Conservation (phyloP, 2,329 filamentous ascomycete species). For the Colletotrichum coccodes region DNA sequence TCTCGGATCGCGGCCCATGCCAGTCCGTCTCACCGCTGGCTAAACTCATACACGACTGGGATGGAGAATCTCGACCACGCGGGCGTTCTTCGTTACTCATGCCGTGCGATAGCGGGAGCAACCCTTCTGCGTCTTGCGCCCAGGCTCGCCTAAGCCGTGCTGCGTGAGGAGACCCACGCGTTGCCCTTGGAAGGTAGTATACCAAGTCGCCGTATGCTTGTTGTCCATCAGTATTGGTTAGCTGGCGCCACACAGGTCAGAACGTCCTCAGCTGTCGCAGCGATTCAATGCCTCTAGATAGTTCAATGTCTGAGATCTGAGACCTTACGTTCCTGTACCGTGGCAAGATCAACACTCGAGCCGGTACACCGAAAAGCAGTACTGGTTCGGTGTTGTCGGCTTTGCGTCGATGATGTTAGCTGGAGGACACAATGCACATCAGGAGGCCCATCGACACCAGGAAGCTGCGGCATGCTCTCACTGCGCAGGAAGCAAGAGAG, state of each 20-base stretch:
- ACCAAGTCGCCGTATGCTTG: background rate
- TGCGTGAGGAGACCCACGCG: background rate
- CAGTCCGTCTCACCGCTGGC: slow-evolving; percentile 7
- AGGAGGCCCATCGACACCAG: too few relatives aligned
- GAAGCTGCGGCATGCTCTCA: background rate
- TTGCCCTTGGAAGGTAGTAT: background rate
- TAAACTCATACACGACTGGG: too few relatives aligned
- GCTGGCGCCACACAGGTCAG: background rate
- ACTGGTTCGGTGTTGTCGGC: background rate
- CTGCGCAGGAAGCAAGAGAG: background rate
- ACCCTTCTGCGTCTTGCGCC: background rate
- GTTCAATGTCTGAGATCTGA: slow-evolving; percentile 6
- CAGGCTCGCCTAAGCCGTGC: background rate
- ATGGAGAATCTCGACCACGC: background rate
- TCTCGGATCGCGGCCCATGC: slow-evolving; percentile 4
- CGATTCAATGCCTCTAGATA: background rate
- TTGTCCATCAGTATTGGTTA: background rate
- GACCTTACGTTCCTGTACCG: background rate
- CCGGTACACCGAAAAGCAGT: background rate
- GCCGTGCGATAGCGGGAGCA: background rate
- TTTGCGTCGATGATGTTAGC: background rate
- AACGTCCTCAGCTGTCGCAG: background rate
- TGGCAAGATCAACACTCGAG: background rate
- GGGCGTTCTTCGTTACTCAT: too few relatives aligned
- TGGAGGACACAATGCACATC: background rate